phyloP scores from a whole-genome alignment of 2,329 filamentous ascomycete genomes.

The Aspergillus proliferans region DNA sequence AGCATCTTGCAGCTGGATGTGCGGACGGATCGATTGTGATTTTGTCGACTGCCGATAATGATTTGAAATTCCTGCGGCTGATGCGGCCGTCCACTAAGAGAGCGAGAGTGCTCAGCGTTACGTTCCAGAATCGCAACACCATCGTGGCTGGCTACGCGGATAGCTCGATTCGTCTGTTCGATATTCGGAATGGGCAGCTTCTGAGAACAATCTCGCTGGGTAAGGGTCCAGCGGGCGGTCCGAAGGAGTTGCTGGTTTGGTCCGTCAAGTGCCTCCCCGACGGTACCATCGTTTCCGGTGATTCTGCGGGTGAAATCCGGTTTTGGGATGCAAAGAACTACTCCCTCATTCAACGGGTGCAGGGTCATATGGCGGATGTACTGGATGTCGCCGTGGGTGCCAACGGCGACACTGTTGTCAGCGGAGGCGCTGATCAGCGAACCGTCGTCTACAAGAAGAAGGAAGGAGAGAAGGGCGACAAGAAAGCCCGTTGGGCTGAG shows the following conservation, averaged over 20 bases:
- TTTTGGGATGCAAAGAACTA: constrained; percentile 94
- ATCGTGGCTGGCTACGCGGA: constrained; percentile 93
- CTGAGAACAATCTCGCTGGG: constrained; percentile 81
- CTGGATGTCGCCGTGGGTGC: constrained; percentile 76
- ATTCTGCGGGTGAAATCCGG: constrained; percentile 87
- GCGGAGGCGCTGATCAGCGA: constrained; percentile 83
- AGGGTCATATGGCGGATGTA: constrained; percentile 83
- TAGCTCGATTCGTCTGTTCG: constrained; percentile 86
- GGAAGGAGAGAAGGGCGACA: constrained; percentile 44
- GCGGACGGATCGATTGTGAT: constrained; percentile 85
- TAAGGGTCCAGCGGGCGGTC: constrained; percentile 66
- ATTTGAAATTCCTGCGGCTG: constrained; percentile 71
- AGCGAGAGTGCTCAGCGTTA: constrained; percentile 81
- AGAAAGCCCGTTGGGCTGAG: constrained; percentile 68
- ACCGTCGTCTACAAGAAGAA: constrained; percentile 73
- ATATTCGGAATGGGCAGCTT: constrained; percentile 69
- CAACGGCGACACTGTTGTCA: constrained; percentile 76
- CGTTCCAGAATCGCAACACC: constrained; percentile 76
- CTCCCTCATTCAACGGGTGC: constrained; percentile 76
- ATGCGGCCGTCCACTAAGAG: constrained; percentile 75
- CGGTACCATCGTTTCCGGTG: constrained; percentile 87
- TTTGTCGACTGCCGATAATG: constrained; percentile 77
- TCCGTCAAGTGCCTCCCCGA: constrained; percentile 80
- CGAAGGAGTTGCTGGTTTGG: constrained; percentile 87
- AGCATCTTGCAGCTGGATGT: constrained; percentile 78